Conservation (phyloP, 345 rosid species). For the Lepidium africanum region DNA sequence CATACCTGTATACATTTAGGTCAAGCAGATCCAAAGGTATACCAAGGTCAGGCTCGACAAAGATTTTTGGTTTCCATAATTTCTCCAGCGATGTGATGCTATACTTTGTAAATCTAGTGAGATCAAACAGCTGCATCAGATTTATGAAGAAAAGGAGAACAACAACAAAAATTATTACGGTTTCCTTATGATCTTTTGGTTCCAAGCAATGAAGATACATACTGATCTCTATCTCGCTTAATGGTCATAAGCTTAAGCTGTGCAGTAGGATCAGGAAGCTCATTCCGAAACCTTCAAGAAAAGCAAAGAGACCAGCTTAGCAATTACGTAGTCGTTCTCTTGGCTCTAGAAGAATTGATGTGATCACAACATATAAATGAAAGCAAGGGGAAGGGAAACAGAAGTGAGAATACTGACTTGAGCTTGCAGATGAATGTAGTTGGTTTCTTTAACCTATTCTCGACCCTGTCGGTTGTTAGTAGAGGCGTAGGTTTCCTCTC, state of each 20-base stretch:
- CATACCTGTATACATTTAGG: slow-evolving; percentile 89
- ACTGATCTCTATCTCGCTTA: slow-evolving; percentile 87
- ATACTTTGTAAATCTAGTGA: slow-evolving; percentile 74
- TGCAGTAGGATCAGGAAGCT: slow-evolving; percentile 94
- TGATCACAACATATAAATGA: too few relatives aligned
- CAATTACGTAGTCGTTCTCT: too few relatives aligned
- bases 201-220: slow-evolving; percentile 17
- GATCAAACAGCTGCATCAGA: not conserved
- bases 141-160: not conserved
- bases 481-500: slow-evolving; percentile 73
- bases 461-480: slow-evolving; percentile 64
- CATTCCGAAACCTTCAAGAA: slow-evolving; percentile 76
- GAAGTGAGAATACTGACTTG: slow-evolving; percentile 55
- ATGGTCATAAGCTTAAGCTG: slow-evolving; percentile 80
- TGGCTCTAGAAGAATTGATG: too few relatives aligned
- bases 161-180: not conserved
- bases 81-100: slow-evolving; percentile 88
- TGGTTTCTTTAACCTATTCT: slow-evolving; percentile 95
- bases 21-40: slow-evolving; percentile 96
- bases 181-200: not conserved
- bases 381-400: not conserved
- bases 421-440: slow-evolving; percentile 98
- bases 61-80: slow-evolving; percentile 76
- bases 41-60: slow-evolving; percentile 97
- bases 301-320: not conserved